Base-by-base conservation (phyloP, 2,329 filamentous ascomycete genomes). In the Aspergillus amoenus region DNA sequence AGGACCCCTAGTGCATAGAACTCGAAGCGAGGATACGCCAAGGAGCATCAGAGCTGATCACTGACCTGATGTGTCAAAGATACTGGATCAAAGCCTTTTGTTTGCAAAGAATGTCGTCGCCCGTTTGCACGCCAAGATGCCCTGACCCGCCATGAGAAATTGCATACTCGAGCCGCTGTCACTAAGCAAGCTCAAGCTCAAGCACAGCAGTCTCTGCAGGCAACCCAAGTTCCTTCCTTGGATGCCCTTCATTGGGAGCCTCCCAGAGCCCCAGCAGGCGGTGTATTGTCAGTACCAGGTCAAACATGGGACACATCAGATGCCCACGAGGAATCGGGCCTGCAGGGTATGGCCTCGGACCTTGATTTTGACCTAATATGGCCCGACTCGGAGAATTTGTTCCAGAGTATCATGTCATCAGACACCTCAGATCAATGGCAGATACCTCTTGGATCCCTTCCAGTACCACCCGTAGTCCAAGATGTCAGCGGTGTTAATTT, bases 371-470 rank as follows among this genome's bases (percentile, higher is more conserved):
- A 73, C 13, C 62, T 79, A 18, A 73, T 78, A 45, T 79, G 77
- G 77, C 77, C 76, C 11, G 76, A 79, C 58, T 76, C 77, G 2
- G 76, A 79, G 57, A 69, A 75, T 56, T 57, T 79, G 22, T 77
- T 78, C 40, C 76, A 79, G 56, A 76, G 69, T 61, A 66, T 79
- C 48, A 76, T 79, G 68, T 73, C 73, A n/a, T 68, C 70, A 0
- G 76, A 78, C 45, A 65, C 66, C 7, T 64, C 69, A 3, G 72
- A 74, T 48, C 73, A 76, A 52, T 76, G 73, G 75, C 76, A 78
- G 56, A 75, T 77, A 64, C 76, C 75, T 2, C 59, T 78, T 43
- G 74, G 75, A 7, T 70, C 76, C 8, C 60, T 78, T 8, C 76
- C 76, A 1, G 73, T 77, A 46, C 70, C 74, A 3, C 64, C 70